Conservation (phyloP, 129 eudicot species). For the Flaveria trinervia region DNA sequence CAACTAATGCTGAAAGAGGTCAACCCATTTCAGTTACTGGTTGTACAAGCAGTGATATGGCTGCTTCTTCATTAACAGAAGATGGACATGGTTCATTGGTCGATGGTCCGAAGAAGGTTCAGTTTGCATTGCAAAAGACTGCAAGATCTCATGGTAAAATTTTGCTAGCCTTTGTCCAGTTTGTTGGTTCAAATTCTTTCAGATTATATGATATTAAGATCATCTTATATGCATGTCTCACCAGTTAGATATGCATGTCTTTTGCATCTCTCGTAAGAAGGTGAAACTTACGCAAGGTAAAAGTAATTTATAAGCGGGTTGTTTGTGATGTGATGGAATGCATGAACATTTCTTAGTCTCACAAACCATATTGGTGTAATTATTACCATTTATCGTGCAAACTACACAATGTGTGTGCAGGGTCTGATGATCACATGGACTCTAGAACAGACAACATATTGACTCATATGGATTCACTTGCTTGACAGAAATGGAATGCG, state of each 20-base stretch:
- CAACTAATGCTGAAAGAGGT: conserved; percentile 39
- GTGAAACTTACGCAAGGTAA: conserved; percentile 2
- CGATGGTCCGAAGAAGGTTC: conserved; percentile 79
- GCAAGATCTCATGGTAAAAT: conserved; percentile 57
- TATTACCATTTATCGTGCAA: conserved; percentile 38
- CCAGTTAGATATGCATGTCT: not conserved
- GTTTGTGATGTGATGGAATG: not conserved
- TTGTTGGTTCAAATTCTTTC: not conserved
- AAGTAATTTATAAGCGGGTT: not conserved
- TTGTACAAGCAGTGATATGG: conserved; percentile 36
- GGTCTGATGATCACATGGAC: conserved; percentile 57
- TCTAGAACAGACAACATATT: conserved; percentile 42
- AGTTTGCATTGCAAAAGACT: conserved; percentile 47
- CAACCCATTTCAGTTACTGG: conserved; percentile 38
- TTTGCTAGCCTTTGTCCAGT: conserved; percentile 15
- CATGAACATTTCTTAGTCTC: conserved; percentile 37
- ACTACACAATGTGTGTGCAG: conserved; percentile 52
- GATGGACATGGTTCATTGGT: conserved; percentile 34
- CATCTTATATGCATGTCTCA: not conserved
- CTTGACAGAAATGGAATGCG: conserved; percentile 90
- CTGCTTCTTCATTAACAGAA: conserved; percentile 36
- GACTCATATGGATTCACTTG: conserved; percentile 70
- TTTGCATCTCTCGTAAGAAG: not conserved
- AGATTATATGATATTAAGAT: not conserved
- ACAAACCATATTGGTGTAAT: conserved; percentile 20